phyloP scores from a whole-genome alignment of 139 green algal genomes.

The Limnomonas spitsbergensis region DNA sequence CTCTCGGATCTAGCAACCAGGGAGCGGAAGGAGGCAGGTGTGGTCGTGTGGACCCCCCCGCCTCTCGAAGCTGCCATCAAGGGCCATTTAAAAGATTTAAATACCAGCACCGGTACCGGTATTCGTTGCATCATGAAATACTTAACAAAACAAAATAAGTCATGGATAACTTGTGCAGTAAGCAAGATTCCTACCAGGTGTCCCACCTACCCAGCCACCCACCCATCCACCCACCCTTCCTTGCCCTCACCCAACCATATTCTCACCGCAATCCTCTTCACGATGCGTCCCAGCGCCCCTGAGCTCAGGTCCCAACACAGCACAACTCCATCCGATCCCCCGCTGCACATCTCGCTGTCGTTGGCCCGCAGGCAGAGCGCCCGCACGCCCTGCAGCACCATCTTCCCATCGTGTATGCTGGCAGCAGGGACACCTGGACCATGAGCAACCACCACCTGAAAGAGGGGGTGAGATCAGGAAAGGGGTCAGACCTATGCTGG shows the following conservation, averaged over 20 bases:
- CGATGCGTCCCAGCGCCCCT: constrained; percentile 33
- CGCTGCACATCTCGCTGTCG: constrained; percentile 54
- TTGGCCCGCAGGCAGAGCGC: constrained; percentile 43
- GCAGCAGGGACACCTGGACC: constrained; percentile 32
- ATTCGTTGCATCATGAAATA: no score
- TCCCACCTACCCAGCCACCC: constrained; percentile 46
- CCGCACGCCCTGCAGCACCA: constrained; percentile 46
- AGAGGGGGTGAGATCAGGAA: no score
- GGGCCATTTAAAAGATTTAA: no score
- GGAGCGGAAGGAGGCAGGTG: constrained; percentile 41
- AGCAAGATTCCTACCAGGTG: constrained; percentile 22
- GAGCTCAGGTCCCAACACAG: constrained; percentile 47
- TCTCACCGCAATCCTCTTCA: constrained; percentile 48
- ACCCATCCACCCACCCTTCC: no score
- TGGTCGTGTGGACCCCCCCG: constrained; percentile 31
- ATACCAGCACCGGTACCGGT: no score
- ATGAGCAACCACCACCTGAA: constrained; percentile 48
- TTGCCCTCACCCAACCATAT: no score
- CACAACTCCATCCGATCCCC: constrained; percentile 48
- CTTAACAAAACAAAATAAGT: no score
- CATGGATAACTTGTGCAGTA: no score
- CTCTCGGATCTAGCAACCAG: constrained; percentile 37
- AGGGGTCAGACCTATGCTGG: no score
- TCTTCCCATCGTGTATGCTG: constrained; percentile 42
- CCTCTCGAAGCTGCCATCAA: constrained; percentile 52